A percentile compares a stretch with the other conserved stretches of the same genome.
phyloP scores from a whole-genome alignment of 768 basidiomycete genomes.

The Scleroderma bovista region DNA sequence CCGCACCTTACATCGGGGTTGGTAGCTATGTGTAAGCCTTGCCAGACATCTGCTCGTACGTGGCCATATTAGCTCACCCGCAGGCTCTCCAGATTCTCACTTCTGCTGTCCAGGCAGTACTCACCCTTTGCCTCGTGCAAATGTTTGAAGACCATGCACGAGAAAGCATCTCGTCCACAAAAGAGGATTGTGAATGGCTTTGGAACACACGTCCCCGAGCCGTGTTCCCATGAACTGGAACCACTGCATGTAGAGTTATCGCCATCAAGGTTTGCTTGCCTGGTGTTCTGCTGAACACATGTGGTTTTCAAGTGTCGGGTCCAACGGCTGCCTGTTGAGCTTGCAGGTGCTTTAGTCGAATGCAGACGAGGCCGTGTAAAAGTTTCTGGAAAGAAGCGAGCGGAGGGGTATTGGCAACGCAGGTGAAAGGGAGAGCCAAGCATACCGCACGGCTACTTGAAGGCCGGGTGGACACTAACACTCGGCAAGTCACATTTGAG shows the following conservation, averaged over 20 bases:
- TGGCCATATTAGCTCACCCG: constrained; percentile 3
- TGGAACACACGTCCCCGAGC: neutral
- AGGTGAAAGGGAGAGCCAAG: too few species aligned
- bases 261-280: neutral
- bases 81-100: neutral
- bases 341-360: too few species aligned
- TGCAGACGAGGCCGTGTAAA: too few species aligned
- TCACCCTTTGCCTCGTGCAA: constrained; percentile 60
- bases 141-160: constrained; percentile 63
- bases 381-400: too few species aligned
- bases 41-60: constrained; percentile 67
- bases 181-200: constrained; percentile 72
- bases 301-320: neutral
- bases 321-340: neutral
- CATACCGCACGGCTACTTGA: too few species aligned
- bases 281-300: neutral
- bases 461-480: too few species aligned
- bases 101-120: constrained; percentile 2
- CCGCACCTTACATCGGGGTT: constrained; percentile 63
- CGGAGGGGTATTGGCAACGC: too few species aligned
- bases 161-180: constrained; percentile 87
- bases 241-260: neutral
- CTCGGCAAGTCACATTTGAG: too few species aligned
- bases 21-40: constrained; percentile 60
- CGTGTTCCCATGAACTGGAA: neutral